phyloP scores from a whole-genome alignment of 768 basidiomycete species.

The Leccinum disarticulatum region DNA sequence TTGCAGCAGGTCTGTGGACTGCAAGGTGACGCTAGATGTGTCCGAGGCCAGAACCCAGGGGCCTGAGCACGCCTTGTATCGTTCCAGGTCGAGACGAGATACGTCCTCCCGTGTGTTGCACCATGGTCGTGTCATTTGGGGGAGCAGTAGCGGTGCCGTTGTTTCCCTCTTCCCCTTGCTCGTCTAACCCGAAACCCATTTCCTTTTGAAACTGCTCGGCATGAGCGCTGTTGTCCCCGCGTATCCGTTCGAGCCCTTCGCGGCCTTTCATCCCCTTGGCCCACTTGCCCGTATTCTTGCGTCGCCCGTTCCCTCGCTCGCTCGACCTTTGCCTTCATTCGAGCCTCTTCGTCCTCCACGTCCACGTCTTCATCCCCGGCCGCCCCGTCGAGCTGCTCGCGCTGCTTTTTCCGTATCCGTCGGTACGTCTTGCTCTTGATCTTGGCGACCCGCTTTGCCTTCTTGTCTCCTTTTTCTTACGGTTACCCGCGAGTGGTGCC shows the following conservation, averaged over 20 bases:
- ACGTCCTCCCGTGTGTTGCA: constrained; percentile 67
- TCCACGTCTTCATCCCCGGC: constrained; percentile 28
- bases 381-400: constrained; percentile 57
- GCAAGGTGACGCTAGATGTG: constrained; percentile 31
- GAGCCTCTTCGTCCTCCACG: constrained; percentile 45
- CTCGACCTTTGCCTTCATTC: constrained; percentile 70
- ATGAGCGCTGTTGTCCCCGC: constrained; percentile 60
- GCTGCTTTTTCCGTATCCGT: constrained; percentile 77
- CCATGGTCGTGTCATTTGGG: constrained; percentile 34
- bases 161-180: constrained; percentile 32
- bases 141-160: constrained; percentile 31
- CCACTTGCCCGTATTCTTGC: constrained; percentile 85
- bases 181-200: constrained; percentile 47
- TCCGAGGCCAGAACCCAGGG: not conserved
- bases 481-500: constrained; percentile 58
- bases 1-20: constrained; percentile 53
- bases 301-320: constrained; percentile 90
- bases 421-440: constrained; percentile 96
- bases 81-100: constrained; percentile 59
- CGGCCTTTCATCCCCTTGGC: constrained; percentile 70
- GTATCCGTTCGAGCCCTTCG: constrained; percentile 76
- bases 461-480: constrained; percentile 74
- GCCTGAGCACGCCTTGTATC: not conserved
- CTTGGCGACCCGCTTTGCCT: constrained; percentile 86
- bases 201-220: constrained; percentile 75